Base-by-base conservation (phyloP, 2,329 filamentous ascomycete species). In the Aspergillus bombycis region DNA sequence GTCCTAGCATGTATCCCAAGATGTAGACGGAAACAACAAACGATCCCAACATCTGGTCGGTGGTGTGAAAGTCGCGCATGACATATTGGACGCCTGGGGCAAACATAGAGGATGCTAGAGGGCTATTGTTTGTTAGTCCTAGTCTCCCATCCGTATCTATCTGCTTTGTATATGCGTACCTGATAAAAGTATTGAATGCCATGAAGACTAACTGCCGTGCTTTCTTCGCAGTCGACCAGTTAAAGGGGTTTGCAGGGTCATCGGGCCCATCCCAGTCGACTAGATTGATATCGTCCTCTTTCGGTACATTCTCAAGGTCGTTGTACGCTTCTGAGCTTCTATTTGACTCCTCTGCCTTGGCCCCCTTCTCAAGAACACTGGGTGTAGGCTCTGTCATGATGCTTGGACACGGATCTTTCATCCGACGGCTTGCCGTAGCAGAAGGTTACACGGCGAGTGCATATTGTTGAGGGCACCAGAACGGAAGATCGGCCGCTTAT, bases 1-100 rank as follows among this genome's bases (percentile, higher is more conserved):
- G 87, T 0, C 87, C 87, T 26, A 88, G 74, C 21, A 81, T 82
- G 62, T 86, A 88, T 0, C 86, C 86, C 0, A 88, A 74, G 14
- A 89, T 75, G 71, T 86, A 89, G 63, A 89, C 86, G 64, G 83
- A 86, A 56, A 88, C 85, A 16, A 84, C 81, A 68, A 70, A 68
- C 4, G 64, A 66, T 21, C 58, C 67, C 21, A 67, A 61, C 64
- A 66, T 69, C 4, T 45, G 26, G 38, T 62, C 52, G 32, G 45
- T 57, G 21, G 52, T 52, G 38, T 69, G 61, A 41, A 69, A 66
- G 23, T 68, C 64, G 23, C 23, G 28, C 62, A 68, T 65, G 19
- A 66, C 64, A 9, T 62, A 60, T 70, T 76, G 23, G 30, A 67
- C 48, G 73, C 75, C 77, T 4, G 79, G 78, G 1, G 79, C 76